A percentile compares a stretch with the other conserved stretches of the same genome.
Evolutionary conservation across 805 yeast genomes (phyloP).

Genomic region (Pichia occidentalis): DNA sequence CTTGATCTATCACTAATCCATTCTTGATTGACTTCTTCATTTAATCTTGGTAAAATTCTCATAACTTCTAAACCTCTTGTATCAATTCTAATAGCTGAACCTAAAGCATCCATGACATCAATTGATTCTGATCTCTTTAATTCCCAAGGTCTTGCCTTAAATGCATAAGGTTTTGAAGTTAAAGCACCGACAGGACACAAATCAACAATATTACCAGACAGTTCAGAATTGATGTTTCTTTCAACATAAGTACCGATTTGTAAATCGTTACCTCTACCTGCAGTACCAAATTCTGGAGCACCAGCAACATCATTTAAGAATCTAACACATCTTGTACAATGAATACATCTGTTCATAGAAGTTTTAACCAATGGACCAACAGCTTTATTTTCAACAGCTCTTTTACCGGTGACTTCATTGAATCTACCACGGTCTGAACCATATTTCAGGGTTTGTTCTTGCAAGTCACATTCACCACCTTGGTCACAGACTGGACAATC

Average conservation of each 20-base stretch:
- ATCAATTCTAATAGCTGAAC: slow-evolving; percentile 78
- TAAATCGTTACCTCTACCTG: slow-evolving; percentile 89
- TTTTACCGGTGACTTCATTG: slow-evolving; percentile 72
- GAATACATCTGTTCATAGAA: slow-evolving; percentile 88
- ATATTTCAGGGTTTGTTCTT: slow-evolving; percentile 77
- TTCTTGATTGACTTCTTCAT: slow-evolving; percentile 84
- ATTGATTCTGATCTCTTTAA: slow-evolving; percentile 81
- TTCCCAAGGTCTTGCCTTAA: slow-evolving; percentile 91
- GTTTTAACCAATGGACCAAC: slow-evolving; percentile 86
- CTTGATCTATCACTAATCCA: slow-evolving; percentile 88
- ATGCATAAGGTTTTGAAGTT: slow-evolving; percentile 87
- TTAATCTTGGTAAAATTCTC: slow-evolving; percentile 80
- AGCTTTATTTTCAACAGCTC: slow-evolving; percentile 87
- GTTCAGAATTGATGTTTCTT: slow-evolving; percentile 75
- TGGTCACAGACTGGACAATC: slow-evolving; percentile 93
- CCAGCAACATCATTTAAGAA: slow-evolving; percentile 89
- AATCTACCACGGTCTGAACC: slow-evolving; percentile 86
- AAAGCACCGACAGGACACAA: slow-evolving; percentile 90
- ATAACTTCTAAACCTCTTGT: slow-evolving; percentile 81
- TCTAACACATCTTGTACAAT: slow-evolving; percentile 86
- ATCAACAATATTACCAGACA: slow-evolving; percentile 82
- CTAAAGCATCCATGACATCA: slow-evolving; percentile 78
- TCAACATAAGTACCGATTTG: slow-evolving; percentile 87
- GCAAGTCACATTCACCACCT: slow-evolving; percentile 92
- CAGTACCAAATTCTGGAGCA: slow-evolving; percentile 82